Evolutionary conservation across 2,329 filamentous ascomycete genomes (phyloP).

Genomic region (Fusarium sulawesiense): DNA sequence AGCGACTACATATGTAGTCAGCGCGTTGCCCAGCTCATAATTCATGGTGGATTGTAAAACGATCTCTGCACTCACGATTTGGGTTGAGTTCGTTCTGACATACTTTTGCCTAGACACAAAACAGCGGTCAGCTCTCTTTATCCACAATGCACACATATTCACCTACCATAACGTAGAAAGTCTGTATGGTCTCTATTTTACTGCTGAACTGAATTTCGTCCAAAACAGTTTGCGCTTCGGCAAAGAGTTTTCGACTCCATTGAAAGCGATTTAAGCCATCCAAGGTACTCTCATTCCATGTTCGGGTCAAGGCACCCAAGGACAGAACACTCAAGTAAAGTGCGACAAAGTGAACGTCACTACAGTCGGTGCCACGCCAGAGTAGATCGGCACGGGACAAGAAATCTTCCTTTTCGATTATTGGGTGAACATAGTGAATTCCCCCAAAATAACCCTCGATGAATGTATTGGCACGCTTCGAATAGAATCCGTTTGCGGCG

Average conservation of each 20-base stretch:
- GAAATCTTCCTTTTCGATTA: conserved; percentile 11
- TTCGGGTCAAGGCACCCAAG: not conserved
- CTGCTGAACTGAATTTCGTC: conserved; percentile 7
- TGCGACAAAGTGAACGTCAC: not conserved
- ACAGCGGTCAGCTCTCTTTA: not conserved
- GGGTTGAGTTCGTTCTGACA: conserved; percentile 17
- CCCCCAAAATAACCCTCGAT: conserved; percentile 5
- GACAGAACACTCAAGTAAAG: conserved; percentile 9
- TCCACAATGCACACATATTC: fast-evolving
- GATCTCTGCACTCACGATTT: not conserved
- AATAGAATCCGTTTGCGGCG: conserved; percentile 5
- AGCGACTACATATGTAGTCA: not conserved
- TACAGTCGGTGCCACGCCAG: not conserved
- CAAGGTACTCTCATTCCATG: not conserved
- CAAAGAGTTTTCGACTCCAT: conserved; percentile 9
- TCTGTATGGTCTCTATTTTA: conserved; percentile 5
- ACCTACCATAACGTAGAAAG: conserved; percentile 8
- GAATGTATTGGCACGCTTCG: conserved; percentile 8
- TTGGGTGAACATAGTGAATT: conserved; percentile 10
- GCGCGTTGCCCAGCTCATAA: not conserved
- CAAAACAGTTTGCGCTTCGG: not conserved
- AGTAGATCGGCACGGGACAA: not conserved
- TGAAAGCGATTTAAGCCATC: not conserved
- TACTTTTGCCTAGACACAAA: not conserved
- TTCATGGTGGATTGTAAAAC: not conserved